phyloP scores from a whole-genome alignment of 179 eudicot species.

The Vitellaria paradoxa region DNA sequence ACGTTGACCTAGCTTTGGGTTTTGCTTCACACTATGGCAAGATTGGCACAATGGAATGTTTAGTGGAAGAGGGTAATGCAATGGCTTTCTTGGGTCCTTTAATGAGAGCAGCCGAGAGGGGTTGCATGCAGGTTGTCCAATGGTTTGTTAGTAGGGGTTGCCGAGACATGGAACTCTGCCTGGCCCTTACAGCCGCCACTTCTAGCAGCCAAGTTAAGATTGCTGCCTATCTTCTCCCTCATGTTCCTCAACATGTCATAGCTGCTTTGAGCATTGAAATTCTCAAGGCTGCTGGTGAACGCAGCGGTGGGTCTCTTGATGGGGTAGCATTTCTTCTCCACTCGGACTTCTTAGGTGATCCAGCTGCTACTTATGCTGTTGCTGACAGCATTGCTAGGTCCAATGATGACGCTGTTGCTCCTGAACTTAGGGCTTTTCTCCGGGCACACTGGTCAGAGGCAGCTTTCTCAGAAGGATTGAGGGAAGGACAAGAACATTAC shows the following conservation, averaged over 20 bases:
- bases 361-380: conserved; percentile 79
- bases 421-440: conserved; percentile 63
- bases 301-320: conserved; percentile 88
- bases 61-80: conserved; percentile 95
- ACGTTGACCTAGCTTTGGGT: conserved; percentile 95
- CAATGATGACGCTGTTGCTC: conserved; percentile 72
- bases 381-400: conserved; percentile 83
- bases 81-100: conserved; percentile 91
- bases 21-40: conserved; percentile 94
- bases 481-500: conserved; percentile 64
- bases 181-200: conserved; percentile 96
- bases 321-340: conserved; percentile 91
- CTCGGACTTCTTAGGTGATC: conserved; percentile 78
- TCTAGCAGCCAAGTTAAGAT: conserved; percentile 83
- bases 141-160: conserved; percentile 95
- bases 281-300: conserved; percentile 95
- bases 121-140: conserved; percentile 80
- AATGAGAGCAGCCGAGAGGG: conserved; percentile 96
- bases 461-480: conserved; percentile 58
- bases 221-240: conserved; percentile 91
- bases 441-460: conserved; percentile 79
- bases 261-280: conserved; percentile 94
- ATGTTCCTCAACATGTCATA: conserved; percentile 88
- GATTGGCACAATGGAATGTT: conserved; percentile 89
- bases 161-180: conserved; percentile 98